phyloP scores from a whole-genome alignment of 345 rosid genomes.

The Hibiscus trionum region DNA sequence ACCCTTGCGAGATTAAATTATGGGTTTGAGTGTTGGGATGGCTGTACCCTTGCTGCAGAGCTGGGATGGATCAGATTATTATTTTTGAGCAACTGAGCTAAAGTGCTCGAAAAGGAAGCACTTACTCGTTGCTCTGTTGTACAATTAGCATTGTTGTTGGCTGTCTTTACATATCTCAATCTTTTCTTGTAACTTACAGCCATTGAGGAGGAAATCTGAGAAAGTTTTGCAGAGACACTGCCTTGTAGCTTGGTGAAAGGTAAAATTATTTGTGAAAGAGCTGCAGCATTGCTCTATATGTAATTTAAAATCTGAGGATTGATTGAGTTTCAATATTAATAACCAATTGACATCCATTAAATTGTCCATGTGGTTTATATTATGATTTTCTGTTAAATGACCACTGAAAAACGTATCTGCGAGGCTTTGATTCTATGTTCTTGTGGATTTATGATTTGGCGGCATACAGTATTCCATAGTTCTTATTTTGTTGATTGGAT shows the following conservation, averaged over 20 bases:
- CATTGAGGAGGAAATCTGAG: slow-evolving; percentile 37
- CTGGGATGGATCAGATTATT: slow-evolving; percentile 34
- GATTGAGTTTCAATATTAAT: slow-evolving; percentile 63
- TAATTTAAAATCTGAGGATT: slow-evolving; percentile 59
- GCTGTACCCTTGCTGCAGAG: slow-evolving; percentile 31
- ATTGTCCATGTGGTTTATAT: slow-evolving; percentile 18
- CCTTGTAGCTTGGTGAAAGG: slow-evolving; percentile 61
- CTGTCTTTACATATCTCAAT: slow-evolving; percentile 27
- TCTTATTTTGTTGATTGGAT: not conserved
- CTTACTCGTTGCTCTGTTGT: slow-evolving; percentile 46
- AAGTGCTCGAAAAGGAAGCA: slow-evolving; percentile 25
- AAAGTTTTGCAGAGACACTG: slow-evolving; percentile 71
- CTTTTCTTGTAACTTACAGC: slow-evolving; percentile 47
- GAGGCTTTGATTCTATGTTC: not conserved
- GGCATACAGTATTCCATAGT: not conserved
- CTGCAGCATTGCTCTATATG: slow-evolving; percentile 65
- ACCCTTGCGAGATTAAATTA: slow-evolving; percentile 27
- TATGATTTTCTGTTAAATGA: slow-evolving; percentile 5
- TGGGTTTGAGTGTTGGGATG: slow-evolving; percentile 26
- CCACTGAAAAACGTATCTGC: not conserved
- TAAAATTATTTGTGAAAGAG: slow-evolving; percentile 54
- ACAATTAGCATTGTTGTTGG: slow-evolving; percentile 37
- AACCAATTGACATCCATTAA: slow-evolving; percentile 51
- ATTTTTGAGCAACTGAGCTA: slow-evolving; percentile 29
- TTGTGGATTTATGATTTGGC: not conserved